Evolutionary conservation across 2,329 filamentous ascomycete genomes (phyloP).

Genomic region (Alternaria sp.): DNA sequence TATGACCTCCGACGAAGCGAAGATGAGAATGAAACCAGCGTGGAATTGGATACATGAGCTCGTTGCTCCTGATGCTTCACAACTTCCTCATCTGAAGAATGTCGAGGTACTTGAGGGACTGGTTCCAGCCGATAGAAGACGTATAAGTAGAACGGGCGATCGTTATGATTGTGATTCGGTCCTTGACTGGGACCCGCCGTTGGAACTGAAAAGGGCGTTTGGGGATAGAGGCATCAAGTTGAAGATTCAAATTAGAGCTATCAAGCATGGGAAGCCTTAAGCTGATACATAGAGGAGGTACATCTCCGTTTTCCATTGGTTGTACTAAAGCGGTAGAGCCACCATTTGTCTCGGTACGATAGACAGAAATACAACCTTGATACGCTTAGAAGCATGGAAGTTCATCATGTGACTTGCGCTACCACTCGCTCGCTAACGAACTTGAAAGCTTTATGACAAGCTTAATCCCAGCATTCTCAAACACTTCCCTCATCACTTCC

Average conservation of each 20-base stretch:
- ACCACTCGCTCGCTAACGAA: too few relatives aligned
- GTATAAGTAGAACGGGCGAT: neutral
- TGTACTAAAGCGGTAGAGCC: too few relatives aligned
- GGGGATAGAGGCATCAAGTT: neutral
- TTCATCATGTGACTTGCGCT: too few relatives aligned
- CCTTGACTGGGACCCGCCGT: neutral
- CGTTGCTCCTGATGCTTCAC: neutral
- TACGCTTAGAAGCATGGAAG: neutral
- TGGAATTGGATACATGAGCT: slow-evolving; percentile 1
- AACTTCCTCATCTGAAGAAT: neutral
- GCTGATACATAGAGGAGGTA: too few relatives aligned
- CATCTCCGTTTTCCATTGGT: too few relatives aligned
- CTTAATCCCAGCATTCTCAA: neutral
- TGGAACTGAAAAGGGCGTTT: neutral
- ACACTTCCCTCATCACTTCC: neutral
- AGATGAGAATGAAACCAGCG: neutral
- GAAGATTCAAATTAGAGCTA: neutral
- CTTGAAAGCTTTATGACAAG: neutral
- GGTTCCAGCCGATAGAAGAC: too few relatives aligned
- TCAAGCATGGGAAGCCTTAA: too few relatives aligned
- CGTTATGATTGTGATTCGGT: neutral
- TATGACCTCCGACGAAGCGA: neutral
- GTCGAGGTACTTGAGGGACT: neutral
- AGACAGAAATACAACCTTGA: too few relatives aligned
- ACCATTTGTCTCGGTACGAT: too few relatives aligned